Conservation (phyloP, 768 basidiomycete genomes). For the Boletus insuetus region DNA sequence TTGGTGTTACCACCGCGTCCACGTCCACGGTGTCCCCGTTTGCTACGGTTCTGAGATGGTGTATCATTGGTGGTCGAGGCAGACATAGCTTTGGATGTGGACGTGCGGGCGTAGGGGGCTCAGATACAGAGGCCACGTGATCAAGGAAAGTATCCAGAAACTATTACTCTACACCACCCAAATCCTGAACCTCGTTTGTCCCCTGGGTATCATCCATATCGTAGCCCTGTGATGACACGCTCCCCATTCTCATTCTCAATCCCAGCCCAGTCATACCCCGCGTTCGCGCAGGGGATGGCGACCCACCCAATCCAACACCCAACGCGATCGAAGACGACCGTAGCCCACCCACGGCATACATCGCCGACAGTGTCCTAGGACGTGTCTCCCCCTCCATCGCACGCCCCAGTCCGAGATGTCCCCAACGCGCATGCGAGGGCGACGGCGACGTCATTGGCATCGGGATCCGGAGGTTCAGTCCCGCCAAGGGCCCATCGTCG, state of each 20-base stretch:
- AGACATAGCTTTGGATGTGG: slow-evolving; percentile 10
- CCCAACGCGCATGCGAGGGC: slow-evolving; percentile 2
- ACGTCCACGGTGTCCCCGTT: slow-evolving; percentile 20
- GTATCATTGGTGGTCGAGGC: slow-evolving; percentile 17
- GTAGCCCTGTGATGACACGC: not conserved
- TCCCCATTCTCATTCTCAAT: not conserved
- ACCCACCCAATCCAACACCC: slow-evolving; percentile 21
- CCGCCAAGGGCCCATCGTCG: slow-evolving; percentile 36
- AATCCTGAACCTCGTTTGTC: slow-evolving; percentile 1
- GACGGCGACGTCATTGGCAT: slow-evolving; percentile 41
- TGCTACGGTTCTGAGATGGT: not conserved
- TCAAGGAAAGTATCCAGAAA: not conserved
- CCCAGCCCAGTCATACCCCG: not conserved
- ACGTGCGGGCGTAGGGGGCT: not conserved
- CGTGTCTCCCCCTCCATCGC: slow-evolving; percentile 22
- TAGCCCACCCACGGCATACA: slow-evolving; percentile 64
- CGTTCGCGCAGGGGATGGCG: slow-evolving; percentile 10
- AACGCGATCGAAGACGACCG: slow-evolving; percentile 35
- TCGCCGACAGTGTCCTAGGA: slow-evolving; percentile 53
- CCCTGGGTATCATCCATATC: not conserved
- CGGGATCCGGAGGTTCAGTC: slow-evolving; percentile 52
- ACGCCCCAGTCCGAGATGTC: slow-evolving; percentile 18
- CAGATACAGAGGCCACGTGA: not conserved
- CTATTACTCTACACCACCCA: slow-evolving; percentile 23
- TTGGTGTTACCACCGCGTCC: slow-evolving; percentile 16